Base-by-base conservation (phyloP, 2,329 filamentous ascomycete species). In the Exophiala sp. region DNA sequence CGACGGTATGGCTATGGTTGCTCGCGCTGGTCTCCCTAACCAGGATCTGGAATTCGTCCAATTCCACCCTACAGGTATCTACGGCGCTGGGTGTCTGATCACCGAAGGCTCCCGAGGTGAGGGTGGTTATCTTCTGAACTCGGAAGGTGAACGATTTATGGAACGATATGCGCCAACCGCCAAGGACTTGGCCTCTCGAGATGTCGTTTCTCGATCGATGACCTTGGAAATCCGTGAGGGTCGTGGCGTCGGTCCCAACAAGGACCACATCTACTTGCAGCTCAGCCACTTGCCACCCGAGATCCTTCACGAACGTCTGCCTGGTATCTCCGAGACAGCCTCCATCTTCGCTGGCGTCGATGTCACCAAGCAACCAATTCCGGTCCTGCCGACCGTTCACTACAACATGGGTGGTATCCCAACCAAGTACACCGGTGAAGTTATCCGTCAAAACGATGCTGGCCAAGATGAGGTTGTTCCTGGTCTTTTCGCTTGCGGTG, bases 361-460 rank as follows among this genome's bases (percentile, higher is more conserved):
- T 70, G 91, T 98, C 62, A 85, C 83, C 66, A 96, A 95, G 78
- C 87, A 96, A 74, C 91, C 91, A 59, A 97, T 97, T 62, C 91
- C 91, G 55, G 91, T 97, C 60, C 79, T 97, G 57, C 91, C 91
- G 51, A 97, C 91, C 38, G 91, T 96, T 61, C 90, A 98, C 79
- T 98, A 98, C 81, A 96, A 96, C 80, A 98, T 97, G 93, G 91
- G 91, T 72, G 91, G 93, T 79, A 96, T 98, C 62, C 91, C 91
- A 45, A 97, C 93, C 61, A 88, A 88, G 66, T 97, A 95, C 79
- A 96, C 88, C 56, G 91, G 93, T 70, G 89, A 98, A 74, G 93
- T 97, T 55, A 73, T 98, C 61, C 94, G 88, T 14, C 76, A 95
- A 45, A 88, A 96, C 62, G 84, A 86, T 66, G 70, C 81, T 55